Conservation (phyloP, 1,284 basidiomycete species). For the Uromyces viciae-fabae region DNA sequence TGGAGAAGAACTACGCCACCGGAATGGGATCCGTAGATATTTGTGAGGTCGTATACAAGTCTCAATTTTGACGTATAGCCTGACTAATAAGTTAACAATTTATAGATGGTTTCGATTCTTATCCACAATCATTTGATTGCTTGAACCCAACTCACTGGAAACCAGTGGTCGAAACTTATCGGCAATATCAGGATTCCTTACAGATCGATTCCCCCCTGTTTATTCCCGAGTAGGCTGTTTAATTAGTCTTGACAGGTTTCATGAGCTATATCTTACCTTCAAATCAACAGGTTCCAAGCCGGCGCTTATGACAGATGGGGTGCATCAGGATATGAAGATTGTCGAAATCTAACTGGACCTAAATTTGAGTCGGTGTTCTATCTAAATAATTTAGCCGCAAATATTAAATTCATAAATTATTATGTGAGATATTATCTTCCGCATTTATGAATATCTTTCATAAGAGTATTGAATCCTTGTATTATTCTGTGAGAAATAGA, state of each 20-base stretch:
- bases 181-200: slow-evolving; percentile 60
- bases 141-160: slow-evolving; percentile 65
- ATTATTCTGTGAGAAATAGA: not conserved
- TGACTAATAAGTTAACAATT: too few species aligned
- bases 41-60: slow-evolving; percentile 15
- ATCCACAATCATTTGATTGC: slow-evolving; percentile 71
- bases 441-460: not conserved
- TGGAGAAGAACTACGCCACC: slow-evolving; percentile 23
- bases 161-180: slow-evolving; percentile 62
- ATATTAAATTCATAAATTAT: slow-evolving; percentile 70
- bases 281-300: slow-evolving; percentile 56
- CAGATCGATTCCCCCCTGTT: slow-evolving; percentile 48
- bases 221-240: slow-evolving; percentile 44
- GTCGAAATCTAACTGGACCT: slow-evolving; percentile 64
- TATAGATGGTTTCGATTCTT: slow-evolving; percentile 63
- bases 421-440: slow-evolving; percentile 62
- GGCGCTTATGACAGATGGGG: slow-evolving; percentile 69
- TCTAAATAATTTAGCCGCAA: slow-evolving; percentile 59
- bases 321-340: slow-evolving; percentile 59
- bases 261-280: not conserved
- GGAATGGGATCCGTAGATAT: slow-evolving; percentile 36
- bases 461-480: not conserved
- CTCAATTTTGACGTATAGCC: too few species aligned
- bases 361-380: slow-evolving; percentile 72
- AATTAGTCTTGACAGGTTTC: not conserved